A percentile compares a stretch with the other conserved stretches of the same genome.
Evolutionary conservation across 1,284 basidiomycete species (phyloP).

Genomic region (Ceratobasidium sp.): DNA sequence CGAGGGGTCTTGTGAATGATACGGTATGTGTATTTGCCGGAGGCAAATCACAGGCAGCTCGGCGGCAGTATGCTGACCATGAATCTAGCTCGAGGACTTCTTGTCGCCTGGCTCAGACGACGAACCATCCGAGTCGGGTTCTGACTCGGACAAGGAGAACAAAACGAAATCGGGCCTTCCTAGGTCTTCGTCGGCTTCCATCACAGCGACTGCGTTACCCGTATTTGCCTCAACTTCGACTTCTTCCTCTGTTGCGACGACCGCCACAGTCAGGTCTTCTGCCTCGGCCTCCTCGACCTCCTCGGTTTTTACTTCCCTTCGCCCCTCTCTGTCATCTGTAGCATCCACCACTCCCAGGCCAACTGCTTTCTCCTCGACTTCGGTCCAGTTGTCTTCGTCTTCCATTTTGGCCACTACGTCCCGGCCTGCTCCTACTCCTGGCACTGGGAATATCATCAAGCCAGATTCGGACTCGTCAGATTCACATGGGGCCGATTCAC

Average conservation of each 20-base stretch:
- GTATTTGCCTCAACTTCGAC: constrained; percentile 11
- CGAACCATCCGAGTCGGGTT: constrained; percentile 5
- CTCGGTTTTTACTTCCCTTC: background rate
- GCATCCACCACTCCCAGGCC: background rate
- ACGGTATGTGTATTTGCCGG: constrained; percentile 4
- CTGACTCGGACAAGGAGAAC: constrained; percentile 20
- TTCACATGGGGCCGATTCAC: background rate
- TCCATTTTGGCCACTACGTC: background rate
- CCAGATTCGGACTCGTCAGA: constrained; percentile 9
- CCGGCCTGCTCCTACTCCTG: background rate
- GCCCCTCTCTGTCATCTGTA: background rate
- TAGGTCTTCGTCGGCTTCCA: background rate
- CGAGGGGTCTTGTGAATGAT: constrained; percentile 10
- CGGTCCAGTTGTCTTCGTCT: background rate
- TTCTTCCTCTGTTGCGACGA: constrained; percentile 4
- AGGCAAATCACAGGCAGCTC: background rate
- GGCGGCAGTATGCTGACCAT: background rate
- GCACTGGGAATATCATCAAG: background rate
- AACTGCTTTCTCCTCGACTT: constrained; percentile 2
- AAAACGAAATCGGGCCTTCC: constrained; percentile 1
- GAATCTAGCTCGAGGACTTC: constrained; percentile 39
- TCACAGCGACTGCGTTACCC: background rate
- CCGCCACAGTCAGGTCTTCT: background rate
- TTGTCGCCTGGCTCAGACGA: constrained; percentile 31
- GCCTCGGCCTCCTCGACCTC: background rate